Conservation (phyloP, 306 rosid species). For the Citrullus colocynthis region DNA sequence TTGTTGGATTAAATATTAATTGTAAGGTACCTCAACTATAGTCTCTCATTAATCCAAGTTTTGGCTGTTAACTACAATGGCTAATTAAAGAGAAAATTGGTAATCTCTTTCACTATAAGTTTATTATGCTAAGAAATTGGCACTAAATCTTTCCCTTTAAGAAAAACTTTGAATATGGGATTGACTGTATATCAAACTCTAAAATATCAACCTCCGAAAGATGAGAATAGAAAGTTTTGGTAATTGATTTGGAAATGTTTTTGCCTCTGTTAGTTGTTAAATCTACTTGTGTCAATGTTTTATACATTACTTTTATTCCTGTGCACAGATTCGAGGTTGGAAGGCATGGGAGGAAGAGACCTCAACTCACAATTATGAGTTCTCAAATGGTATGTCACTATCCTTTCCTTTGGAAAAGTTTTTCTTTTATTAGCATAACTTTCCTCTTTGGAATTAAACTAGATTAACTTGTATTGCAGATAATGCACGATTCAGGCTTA, state of each 20-base stretch:
- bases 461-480: conserved; percentile 23
- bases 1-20: neutral
- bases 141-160: neutral
- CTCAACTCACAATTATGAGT: conserved; percentile 53
- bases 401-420: neutral
- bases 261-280: neutral
- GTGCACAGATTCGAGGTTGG: conserved; percentile 83
- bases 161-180: neutral
- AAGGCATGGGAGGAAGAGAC: conserved; percentile 91
- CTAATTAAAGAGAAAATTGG: neutral
- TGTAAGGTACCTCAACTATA: neutral
- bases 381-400: conserved; percentile 50
- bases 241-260: neutral
- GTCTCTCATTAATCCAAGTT: neutral
- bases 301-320: conserved; percentile 13
- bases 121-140: neutral
- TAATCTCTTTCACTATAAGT: neutral
- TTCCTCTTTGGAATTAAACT: conserved; percentile 3
- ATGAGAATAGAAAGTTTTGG: neutral
- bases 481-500: conserved; percentile 70
- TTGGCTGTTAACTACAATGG: neutral
- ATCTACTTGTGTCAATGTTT: neutral
- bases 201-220: neutral
- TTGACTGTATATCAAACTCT: neutral
- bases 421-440: neutral